phyloP scores from a whole-genome alignment of 2,329 filamentous ascomycete genomes.

The Clathrospora elynae region DNA sequence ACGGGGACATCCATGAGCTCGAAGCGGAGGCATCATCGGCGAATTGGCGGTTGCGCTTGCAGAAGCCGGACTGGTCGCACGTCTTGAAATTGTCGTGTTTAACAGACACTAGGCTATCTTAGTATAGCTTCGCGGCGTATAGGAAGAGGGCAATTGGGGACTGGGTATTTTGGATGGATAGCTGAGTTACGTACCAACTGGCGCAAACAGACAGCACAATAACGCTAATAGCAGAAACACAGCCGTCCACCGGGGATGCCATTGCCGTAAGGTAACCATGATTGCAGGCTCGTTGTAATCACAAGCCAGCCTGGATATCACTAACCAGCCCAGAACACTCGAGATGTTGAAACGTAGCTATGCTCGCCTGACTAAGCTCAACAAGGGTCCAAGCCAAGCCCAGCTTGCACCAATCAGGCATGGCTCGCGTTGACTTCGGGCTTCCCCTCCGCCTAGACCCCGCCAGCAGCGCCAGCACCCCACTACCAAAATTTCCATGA shows the following conservation, averaged over 20 bases:
- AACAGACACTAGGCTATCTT: constrained; percentile 68
- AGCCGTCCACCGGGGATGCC: constrained; percentile 66
- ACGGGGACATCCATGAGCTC: constrained; percentile 79
- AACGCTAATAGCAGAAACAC: constrained; percentile 40
- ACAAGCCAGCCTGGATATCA: constrained; percentile 27
- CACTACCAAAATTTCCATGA: constrained; percentile 38
- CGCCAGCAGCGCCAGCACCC: constrained; percentile 27
- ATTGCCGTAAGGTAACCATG: constrained; percentile 34
- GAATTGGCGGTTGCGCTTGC: constrained; percentile 88
- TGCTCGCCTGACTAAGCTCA: constrained; percentile 5
- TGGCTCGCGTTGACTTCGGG: constrained; percentile 21
- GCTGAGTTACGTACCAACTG: constrained; percentile 43
- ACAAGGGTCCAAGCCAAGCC: constrained; percentile 1
- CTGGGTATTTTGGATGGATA: not conserved
- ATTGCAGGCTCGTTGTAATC: constrained; percentile 28
- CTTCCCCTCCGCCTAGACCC: constrained; percentile 9
- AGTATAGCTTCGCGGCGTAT: constrained; percentile 9
- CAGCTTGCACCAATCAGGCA: constrained; percentile 6
- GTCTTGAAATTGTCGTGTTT: constrained; percentile 98
- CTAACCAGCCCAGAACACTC: constrained; percentile 7
- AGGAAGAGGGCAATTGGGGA: not conserved
- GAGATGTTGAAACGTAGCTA: constrained; percentile 19
- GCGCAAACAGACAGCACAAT: constrained; percentile 43
- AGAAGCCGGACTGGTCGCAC: constrained; percentile 95
- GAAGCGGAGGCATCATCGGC: constrained; percentile 75